Conservation (phyloP, 345 rosid species). For the Gossypium sturtianum region DNA sequence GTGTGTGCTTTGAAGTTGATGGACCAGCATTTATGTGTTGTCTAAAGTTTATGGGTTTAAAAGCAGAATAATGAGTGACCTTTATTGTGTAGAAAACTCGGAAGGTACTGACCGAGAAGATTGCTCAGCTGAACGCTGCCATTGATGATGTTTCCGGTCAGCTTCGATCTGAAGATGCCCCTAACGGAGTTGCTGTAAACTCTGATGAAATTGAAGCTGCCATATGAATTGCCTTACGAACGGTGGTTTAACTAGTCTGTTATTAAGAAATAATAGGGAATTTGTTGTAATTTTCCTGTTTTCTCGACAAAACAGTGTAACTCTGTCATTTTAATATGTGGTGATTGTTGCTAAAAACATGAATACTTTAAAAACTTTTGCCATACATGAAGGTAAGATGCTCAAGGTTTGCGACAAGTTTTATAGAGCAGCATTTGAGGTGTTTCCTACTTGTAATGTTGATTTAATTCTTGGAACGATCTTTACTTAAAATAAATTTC, state of each 20-base stretch:
- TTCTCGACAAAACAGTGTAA: not conserved
- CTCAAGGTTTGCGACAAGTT: not conserved
- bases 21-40: not conserved
- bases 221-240: slow-evolving; percentile 21
- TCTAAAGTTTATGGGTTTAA: not conserved
- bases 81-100: slow-evolving; percentile 61
- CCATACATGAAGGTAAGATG: not conserved
- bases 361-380: slow-evolving; percentile 3
- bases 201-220: slow-evolving; percentile 64
- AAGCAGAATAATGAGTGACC: not conserved
- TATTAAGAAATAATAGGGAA: slow-evolving; percentile 20
- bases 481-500: not conserved
- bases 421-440: not conserved
- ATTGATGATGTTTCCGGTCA: slow-evolving; percentile 78
- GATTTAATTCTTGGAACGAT: not conserved
- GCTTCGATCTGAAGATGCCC: slow-evolving; percentile 59
- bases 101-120: slow-evolving; percentile 69
- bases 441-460: not conserved
- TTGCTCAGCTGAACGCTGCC: slow-evolving; percentile 80
- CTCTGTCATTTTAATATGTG: not conserved
- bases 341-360: not conserved
- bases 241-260: slow-evolving; percentile 8
- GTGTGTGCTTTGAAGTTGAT: not conserved
- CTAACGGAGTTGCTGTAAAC: slow-evolving; percentile 47
- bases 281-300: slow-evolving; percentile 11